Evolutionary conservation across 73 alveolate genomes (phyloP).

Genomic region (Tetrahymena thermophila): DNA sequence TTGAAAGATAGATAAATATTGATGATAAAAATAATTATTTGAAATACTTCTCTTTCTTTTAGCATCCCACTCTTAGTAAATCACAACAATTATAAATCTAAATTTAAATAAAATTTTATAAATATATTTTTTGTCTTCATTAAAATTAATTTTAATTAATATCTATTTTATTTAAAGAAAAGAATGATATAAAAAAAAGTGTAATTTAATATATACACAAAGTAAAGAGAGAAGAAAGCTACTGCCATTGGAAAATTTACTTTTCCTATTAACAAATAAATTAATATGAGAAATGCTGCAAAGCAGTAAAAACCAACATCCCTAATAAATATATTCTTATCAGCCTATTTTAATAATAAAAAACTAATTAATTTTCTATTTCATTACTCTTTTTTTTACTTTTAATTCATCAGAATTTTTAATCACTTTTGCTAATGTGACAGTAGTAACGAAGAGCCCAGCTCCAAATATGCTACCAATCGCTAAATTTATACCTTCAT

Average conservation of each 20-base stretch:
- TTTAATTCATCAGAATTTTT: constrained; percentile 55
- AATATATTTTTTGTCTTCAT: too few relatives aligned
- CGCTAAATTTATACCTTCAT: constrained; percentile 26
- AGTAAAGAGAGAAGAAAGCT: constrained; percentile 3
- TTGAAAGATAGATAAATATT: not conserved
- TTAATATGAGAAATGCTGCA: constrained; percentile 32
- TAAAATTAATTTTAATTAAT: too few relatives aligned
- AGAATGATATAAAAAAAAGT: too few relatives aligned
- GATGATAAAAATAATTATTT: not conserved
- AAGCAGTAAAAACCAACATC: constrained; percentile 58
- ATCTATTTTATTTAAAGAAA: not conserved
- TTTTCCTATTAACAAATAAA: constrained; percentile 42
- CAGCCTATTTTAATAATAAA: not conserved
- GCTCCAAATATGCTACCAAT: constrained; percentile 50
- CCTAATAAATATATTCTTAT: constrained; percentile 52
- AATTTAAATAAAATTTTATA: too few relatives aligned
- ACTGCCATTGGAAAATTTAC: constrained; percentile 1
- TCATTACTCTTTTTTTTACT: constrained; percentile 46
- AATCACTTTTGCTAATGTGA: constrained; percentile 60
- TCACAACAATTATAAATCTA: not conserved
- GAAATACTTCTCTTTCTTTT: not conserved
- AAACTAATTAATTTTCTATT: constrained; percentile 44
- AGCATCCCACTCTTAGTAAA: not conserved
- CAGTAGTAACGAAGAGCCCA: constrained; percentile 48
- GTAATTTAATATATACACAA: not conserved